Percentiles rank a stretch among this genome's conserved stretches.
phyloP scores from a whole-genome alignment of 768 basidiomycete genomes.

The Hydnomerulius pinastri region DNA sequence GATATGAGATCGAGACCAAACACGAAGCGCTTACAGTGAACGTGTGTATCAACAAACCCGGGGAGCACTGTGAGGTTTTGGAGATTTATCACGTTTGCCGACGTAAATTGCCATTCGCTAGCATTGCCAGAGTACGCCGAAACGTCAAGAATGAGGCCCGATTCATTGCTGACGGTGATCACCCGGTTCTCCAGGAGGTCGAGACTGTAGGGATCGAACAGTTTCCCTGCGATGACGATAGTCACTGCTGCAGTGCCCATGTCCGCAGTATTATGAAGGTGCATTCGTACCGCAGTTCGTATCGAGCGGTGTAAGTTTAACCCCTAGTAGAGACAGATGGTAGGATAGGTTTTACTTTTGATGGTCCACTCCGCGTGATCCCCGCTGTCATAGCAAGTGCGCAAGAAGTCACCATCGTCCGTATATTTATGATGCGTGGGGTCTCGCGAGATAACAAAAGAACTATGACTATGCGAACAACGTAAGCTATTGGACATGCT shows the following conservation, averaged over 20 bases:
- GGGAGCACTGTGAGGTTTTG: conserved; percentile 51
- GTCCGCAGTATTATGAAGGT: neutral
- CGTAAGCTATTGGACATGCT: neutral
- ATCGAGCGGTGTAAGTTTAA: neutral
- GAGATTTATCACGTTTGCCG: conserved; percentile 44
- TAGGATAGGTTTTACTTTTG: neutral
- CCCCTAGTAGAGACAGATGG: neutral
- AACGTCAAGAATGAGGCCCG: conserved; percentile 53
- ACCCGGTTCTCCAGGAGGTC: conserved; percentile 44
- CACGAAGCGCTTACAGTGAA: conserved; percentile 44
- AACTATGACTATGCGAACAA: neutral
- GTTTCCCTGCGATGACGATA: conserved; percentile 43
- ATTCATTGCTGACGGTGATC: conserved; percentile 47
- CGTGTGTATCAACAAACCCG: conserved; percentile 59
- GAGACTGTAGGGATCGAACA: conserved; percentile 51
- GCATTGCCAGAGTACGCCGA: conserved; percentile 12
- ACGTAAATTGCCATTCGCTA: conserved; percentile 6
- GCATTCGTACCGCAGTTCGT: neutral
- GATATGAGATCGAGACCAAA: neutral
- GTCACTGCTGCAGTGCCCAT: neutral
- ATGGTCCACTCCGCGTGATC: conserved; percentile 3
- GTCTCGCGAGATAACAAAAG: neutral
- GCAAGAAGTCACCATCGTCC: neutral
- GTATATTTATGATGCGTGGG: neutral
- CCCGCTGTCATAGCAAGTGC: neutral